phyloP scores from a whole-genome alignment of 441 rosid genomes.

The Gossypium aridum region DNA sequence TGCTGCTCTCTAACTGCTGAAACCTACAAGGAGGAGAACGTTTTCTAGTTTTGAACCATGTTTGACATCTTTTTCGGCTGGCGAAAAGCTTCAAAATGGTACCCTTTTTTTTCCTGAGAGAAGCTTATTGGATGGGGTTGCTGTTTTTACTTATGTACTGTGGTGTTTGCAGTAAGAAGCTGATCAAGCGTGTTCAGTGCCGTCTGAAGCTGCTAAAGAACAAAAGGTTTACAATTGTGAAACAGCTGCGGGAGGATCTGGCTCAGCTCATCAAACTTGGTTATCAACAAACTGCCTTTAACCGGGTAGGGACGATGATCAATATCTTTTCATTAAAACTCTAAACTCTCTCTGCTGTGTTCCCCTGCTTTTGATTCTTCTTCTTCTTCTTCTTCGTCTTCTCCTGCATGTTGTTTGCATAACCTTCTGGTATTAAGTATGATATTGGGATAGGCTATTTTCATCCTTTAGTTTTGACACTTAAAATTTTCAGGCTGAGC shows the following conservation, averaged over 20 bases:
- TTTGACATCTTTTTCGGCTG: conserved; percentile 66
- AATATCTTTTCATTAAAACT: neutral
- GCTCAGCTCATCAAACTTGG: conserved; percentile 62
- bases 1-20: neutral
- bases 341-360: conserved; percentile 4
- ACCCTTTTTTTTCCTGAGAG: neutral
- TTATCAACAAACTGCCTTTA: conserved; percentile 40
- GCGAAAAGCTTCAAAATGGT: conserved; percentile 81
- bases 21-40: neutral
- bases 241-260: conserved; percentile 52
- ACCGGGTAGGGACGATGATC: conserved; percentile 25
- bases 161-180: conserved; percentile 42
- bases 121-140: neutral
- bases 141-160: neutral
- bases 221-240: conserved; percentile 48
- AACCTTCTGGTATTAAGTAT: neutral
- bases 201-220: conserved; percentile 56
- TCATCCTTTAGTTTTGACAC: no score
- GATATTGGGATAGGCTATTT: neutral
- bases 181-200: conserved; percentile 45
- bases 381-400: neutral
- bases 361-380: conserved; percentile 1
- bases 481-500: conserved; percentile 44
- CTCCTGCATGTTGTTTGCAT: neutral
- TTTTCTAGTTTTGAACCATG: conserved; percentile 30